These are phyloP conservation scores for Kodamaea sp. DNA, from an alignment of 1,139 yeast genomes.

Conservation along the genomic window DNA sequence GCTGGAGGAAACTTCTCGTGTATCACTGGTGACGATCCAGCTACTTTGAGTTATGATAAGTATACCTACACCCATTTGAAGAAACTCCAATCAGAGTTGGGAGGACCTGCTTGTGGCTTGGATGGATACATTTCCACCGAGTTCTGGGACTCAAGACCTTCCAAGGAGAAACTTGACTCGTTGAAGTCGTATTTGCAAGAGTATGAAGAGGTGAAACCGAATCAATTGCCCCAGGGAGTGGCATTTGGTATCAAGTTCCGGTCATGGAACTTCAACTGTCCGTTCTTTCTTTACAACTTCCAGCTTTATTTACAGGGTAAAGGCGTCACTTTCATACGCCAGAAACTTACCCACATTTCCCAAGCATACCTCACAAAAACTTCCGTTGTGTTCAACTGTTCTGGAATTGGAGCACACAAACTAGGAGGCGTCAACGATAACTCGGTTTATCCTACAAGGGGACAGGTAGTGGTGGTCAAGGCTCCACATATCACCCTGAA, in stretches of 20 bases:
- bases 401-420: conserved; percentile 62
- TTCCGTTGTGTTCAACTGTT: conserved; percentile 63
- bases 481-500: conserved; percentile 57
- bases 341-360: conserved; percentile 49
- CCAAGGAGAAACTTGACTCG: conserved; percentile 43
- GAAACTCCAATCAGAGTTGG: conserved; percentile 46
- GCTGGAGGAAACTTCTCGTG: conserved; percentile 78
- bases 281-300: conserved; percentile 52
- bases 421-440: conserved; percentile 61
- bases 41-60: conserved; percentile 53
- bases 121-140: conserved; percentile 56
- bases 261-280: conserved; percentile 71
- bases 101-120: conserved; percentile 56
- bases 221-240: conserved; percentile 48
- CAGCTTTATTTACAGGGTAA: conserved; percentile 36
- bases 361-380: conserved; percentile 43
- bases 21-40: conserved; percentile 59
- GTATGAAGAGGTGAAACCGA: conserved; percentile 30
- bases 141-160: conserved; percentile 51
- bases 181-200: conserved; percentile 48
- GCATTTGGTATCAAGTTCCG: conserved; percentile 54
- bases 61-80: conserved; percentile 53
- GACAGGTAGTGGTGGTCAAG: conserved; percentile 64
- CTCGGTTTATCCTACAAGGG: conserved; percentile 61
- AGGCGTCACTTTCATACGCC: conserved; percentile 53